phyloP scores from a whole-genome alignment of 2,329 filamentous ascomycete genomes.

The Phaeosphaeria sp. region DNA sequence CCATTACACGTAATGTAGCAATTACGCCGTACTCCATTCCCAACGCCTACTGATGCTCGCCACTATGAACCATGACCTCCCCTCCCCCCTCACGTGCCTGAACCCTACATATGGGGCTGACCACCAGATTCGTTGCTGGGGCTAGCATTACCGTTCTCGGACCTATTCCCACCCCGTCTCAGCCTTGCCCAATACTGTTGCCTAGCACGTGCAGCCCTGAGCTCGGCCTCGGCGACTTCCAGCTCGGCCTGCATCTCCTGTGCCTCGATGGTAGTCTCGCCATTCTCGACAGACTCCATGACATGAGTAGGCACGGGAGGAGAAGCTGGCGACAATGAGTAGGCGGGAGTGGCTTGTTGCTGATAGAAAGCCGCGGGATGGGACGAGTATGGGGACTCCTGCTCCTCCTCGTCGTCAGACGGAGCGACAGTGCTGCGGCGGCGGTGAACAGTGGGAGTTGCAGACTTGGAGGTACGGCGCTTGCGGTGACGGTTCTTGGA shows the following conservation, averaged over 20 bases:
- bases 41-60: background rate
- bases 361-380: background rate
- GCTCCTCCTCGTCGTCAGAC: background rate
- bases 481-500: slow-evolving; percentile 14
- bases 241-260: slow-evolving; percentile 37
- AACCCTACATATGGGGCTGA: background rate
- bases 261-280: slow-evolving; percentile 26
- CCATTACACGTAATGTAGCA: background rate
- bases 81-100: background rate
- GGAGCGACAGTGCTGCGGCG: background rate
- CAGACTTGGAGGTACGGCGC: slow-evolving; percentile 11
- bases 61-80: too few relatives aligned
- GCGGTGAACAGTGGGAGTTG: slow-evolving; percentile 1
- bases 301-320: slow-evolving; percentile 4
- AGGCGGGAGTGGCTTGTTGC: slow-evolving; percentile 4
- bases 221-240: slow-evolving; percentile 42
- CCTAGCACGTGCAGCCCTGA: slow-evolving; percentile 31
- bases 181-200: slow-evolving; percentile 26
- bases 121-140: background rate
- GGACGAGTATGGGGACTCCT: background rate
- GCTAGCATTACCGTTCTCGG: background rate
- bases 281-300: slow-evolving; percentile 9
- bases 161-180: slow-evolving; percentile 14
- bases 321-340: slow-evolving; percentile 18
- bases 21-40: background rate